These are phyloP conservation scores for Quercus ilex DNA, from an alignment of 306 rosid species.

Conservation along the genomic window DNA sequence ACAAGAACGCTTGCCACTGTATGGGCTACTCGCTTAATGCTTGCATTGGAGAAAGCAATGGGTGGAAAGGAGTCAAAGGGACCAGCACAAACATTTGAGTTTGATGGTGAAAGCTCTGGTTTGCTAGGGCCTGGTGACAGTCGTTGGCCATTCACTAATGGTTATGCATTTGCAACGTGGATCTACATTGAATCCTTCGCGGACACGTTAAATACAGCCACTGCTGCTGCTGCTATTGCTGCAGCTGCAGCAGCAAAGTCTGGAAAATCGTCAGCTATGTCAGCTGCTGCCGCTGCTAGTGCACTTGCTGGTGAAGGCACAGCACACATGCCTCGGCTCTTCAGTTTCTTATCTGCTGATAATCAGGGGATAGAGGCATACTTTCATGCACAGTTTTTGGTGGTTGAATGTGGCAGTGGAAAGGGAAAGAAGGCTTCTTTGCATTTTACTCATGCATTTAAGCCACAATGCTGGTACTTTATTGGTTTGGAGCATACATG, in stretches of 20 bases:
- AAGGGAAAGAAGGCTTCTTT: conserved; percentile 91
- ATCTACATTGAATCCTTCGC: conserved; percentile 97
- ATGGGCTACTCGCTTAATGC: conserved; percentile 77
- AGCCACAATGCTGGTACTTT: conserved; percentile 99
- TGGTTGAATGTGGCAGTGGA: conserved; percentile 87
- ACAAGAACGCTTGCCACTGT: conserved; percentile 67
- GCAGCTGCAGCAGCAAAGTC: conserved; percentile 96
- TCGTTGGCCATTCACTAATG: conserved; percentile 94
- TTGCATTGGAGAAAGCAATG: conserved; percentile 85
- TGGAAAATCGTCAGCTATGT: conserved; percentile 96
- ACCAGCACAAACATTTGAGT: conserved; percentile 89
- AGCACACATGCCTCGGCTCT: conserved; percentile 92
- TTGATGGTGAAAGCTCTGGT: conserved; percentile 99
- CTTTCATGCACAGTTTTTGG: conserved; percentile 96
- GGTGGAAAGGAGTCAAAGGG: conserved; percentile 92
- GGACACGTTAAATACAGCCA: conserved; percentile 89
- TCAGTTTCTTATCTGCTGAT: conserved; percentile 94
- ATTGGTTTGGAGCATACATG: conserved; percentile 87
- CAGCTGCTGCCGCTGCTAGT: conserved; percentile 99
- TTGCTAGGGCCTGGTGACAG: conserved; percentile 97
- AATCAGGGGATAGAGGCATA: conserved; percentile 98
- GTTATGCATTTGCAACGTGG: conserved; percentile 98
- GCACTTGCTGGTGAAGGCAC: conserved; percentile 99
- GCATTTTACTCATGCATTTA: conserved; percentile 95
- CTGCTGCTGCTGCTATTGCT: conserved; percentile 99